Conservation (phyloP, 1,284 basidiomycete species). For the Papiliotrema flavescens region DNA sequence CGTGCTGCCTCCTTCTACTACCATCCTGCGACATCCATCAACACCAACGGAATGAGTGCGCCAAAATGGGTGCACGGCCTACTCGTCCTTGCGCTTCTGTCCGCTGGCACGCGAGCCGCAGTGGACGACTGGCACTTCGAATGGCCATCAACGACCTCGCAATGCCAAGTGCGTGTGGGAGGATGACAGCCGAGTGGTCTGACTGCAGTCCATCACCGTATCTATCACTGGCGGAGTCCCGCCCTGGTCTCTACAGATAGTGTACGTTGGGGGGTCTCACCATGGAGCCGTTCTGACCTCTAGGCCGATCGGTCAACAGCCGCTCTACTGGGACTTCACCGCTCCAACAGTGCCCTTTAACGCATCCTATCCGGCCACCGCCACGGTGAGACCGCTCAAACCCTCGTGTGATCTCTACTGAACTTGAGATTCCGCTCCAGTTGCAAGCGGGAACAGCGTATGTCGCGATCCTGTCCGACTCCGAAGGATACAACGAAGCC, state of each 20-base stretch:
- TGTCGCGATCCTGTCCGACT: slow-evolving; percentile 2
- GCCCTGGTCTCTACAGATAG: background rate
- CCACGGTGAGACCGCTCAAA: background rate
- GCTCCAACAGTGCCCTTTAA: background rate
- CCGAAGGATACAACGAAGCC: slow-evolving; percentile 1
- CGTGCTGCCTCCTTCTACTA: too few species aligned
- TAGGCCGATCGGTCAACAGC: slow-evolving; percentile 2
- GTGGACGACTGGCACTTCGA: too few species aligned
- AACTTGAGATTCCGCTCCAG: background rate
- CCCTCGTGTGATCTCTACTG: background rate
- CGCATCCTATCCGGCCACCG: background rate
- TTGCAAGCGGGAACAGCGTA: background rate
- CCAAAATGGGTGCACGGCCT: too few species aligned
- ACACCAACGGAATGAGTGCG: too few species aligned
- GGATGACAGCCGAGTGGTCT: too few species aligned
- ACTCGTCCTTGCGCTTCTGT: too few species aligned
- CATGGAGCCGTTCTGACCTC: background rate
- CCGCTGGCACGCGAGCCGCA: too few species aligned
- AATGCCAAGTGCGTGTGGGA: too few species aligned
- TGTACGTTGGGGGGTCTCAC: background rate
- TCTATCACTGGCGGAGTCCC: background rate
- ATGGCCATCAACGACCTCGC: too few species aligned
- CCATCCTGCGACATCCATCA: too few species aligned
- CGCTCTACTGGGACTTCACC: background rate
- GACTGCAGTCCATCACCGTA: background rate